Conservation (phyloP, 805 yeast genomes). For the Nadsonia fulvescens region DNA sequence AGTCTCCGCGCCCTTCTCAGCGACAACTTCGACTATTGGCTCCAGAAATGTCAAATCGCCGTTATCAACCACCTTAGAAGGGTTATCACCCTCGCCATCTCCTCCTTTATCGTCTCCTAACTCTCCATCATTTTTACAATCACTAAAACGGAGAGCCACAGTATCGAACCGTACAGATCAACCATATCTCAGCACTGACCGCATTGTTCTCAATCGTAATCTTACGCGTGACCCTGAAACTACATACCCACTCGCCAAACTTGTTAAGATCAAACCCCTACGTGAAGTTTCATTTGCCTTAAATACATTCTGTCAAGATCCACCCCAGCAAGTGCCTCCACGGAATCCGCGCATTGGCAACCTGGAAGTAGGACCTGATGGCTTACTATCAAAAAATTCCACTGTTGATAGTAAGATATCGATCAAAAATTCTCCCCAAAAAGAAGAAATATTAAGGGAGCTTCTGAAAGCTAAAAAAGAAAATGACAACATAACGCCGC, state of each 20-base stretch:
- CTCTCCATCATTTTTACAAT: slow-evolving; percentile 2
- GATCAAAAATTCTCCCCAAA: too few relatives aligned
- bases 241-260: slow-evolving; percentile 1
- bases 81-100: too few relatives aligned
- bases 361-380: slow-evolving; percentile 24
- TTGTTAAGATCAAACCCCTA: slow-evolving; percentile 19
- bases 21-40: too few relatives aligned
- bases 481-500: too few relatives aligned
- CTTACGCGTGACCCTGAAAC: slow-evolving; percentile 1
- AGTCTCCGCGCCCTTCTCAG: too few relatives aligned
- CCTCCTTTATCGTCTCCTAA: too few relatives aligned
- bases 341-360: slow-evolving; percentile 68
- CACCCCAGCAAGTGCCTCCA: slow-evolving; percentile 90
- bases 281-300: slow-evolving; percentile 64
- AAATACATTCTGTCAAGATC: slow-evolving; percentile 56
- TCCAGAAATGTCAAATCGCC: too few relatives aligned
- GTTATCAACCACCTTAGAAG: too few relatives aligned
- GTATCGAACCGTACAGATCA: slow-evolving; percentile 3
- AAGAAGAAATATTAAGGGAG: too few relatives aligned
- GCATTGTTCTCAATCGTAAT: neutral
- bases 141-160: slow-evolving; percentile 2
- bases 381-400: slow-evolving; percentile 10
- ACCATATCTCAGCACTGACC: slow-evolving; percentile 1
- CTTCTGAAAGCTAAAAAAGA: too few relatives aligned
- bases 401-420: too few relatives aligned